phyloP scores from a whole-genome alignment of 805 yeast species.

The Tetrapisispora phaffii region DNA sequence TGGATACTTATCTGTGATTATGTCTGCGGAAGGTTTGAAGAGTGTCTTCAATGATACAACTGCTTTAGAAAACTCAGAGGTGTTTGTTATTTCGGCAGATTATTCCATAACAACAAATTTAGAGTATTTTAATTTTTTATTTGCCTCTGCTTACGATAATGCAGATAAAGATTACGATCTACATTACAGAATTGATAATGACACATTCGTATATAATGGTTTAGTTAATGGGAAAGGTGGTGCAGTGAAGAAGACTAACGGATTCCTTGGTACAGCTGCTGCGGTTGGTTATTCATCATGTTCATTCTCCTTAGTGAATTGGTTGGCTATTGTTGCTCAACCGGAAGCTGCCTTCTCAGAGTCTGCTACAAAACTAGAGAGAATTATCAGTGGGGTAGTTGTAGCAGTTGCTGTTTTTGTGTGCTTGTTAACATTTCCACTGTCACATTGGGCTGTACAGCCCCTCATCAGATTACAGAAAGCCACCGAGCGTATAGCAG shows the following conservation, averaged over 20 bases:
- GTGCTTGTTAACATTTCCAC: slow-evolving; percentile 67
- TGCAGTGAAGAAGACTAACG: slow-evolving; percentile 30
- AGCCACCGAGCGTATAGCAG: slow-evolving; percentile 57
- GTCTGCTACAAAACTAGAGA: slow-evolving; percentile 52
- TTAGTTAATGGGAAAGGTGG: slow-evolving; percentile 35
- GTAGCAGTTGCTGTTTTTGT: slow-evolving; percentile 68
- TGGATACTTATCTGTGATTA: slow-evolving; percentile 60
- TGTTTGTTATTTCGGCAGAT: slow-evolving; percentile 25
- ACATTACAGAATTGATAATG: slow-evolving; percentile 22
- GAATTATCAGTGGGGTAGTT: slow-evolving; percentile 68
- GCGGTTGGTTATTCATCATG: slow-evolving; percentile 51
- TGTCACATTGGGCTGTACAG: slow-evolving; percentile 75
- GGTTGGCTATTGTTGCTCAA: slow-evolving; percentile 75
- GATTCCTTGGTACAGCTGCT: slow-evolving; percentile 32
- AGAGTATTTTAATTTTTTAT: slow-evolving; percentile 34
- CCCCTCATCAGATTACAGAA: slow-evolving; percentile 72
- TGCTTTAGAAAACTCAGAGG: slow-evolving; percentile 31
- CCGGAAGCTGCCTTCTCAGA: slow-evolving; percentile 44
- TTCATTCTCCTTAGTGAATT: slow-evolving; percentile 36
- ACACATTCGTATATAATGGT: slow-evolving; percentile 30
- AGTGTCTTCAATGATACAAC: slow-evolving; percentile 34
- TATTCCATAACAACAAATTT: slow-evolving; percentile 18
- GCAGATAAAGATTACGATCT: slow-evolving; percentile 7
- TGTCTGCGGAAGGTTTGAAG: slow-evolving; percentile 38
- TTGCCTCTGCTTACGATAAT: slow-evolving; percentile 29